Percentiles rank a stretch among this genome's conserved stretches.
These are phyloP conservation scores for Monosporozyma yasuniensis DNA, from an alignment of 805 yeast species.

Conservation along the genomic window DNA sequence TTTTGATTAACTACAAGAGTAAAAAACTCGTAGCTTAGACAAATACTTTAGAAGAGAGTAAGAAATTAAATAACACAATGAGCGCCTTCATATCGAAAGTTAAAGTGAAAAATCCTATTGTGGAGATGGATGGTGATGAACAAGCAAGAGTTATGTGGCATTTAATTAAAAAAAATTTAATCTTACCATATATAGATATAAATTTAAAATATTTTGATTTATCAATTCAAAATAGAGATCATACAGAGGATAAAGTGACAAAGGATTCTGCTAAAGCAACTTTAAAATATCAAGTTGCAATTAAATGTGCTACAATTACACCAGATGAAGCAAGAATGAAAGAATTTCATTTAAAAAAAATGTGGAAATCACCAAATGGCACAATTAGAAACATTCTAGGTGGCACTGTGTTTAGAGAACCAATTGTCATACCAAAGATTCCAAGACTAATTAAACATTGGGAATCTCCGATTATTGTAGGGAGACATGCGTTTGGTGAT, in stretches of 20 bases:
- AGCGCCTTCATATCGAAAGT: conserved; percentile 33
- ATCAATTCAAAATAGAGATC: conserved; percentile 77
- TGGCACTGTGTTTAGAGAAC: conserved; percentile 95
- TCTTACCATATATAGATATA: conserved; percentile 74
- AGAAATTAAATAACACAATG: not conserved
- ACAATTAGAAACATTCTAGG: conserved; percentile 91
- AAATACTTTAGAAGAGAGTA: not conserved
- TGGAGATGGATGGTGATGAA: conserved; percentile 97
- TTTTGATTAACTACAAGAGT: too few species aligned
- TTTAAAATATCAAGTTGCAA: conserved; percentile 79
- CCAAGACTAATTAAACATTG: conserved; percentile 85
- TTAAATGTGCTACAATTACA: conserved; percentile 95
- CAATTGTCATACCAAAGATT: conserved; percentile 79
- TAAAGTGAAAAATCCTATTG: conserved; percentile 77
- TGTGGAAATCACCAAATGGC: conserved; percentile 98
- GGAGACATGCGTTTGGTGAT: conserved; percentile 96
- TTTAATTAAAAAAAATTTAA: conserved; percentile 72
- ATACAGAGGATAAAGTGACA: conserved; percentile 82
- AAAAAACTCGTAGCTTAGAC: too few species aligned
- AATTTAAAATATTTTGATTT: conserved; percentile 88
- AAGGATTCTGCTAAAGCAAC: conserved; percentile 85
- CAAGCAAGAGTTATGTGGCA: conserved; percentile 96
- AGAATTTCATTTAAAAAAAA: conserved; percentile 82
- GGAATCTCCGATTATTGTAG: conserved; percentile 92
- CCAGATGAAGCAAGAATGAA: conserved; percentile 92